Evolutionary conservation across 306 rosid species (phyloP), one percentile per base, ranked within the genome.

Genomic region (Chamaecrista fasciculata): DNA sequence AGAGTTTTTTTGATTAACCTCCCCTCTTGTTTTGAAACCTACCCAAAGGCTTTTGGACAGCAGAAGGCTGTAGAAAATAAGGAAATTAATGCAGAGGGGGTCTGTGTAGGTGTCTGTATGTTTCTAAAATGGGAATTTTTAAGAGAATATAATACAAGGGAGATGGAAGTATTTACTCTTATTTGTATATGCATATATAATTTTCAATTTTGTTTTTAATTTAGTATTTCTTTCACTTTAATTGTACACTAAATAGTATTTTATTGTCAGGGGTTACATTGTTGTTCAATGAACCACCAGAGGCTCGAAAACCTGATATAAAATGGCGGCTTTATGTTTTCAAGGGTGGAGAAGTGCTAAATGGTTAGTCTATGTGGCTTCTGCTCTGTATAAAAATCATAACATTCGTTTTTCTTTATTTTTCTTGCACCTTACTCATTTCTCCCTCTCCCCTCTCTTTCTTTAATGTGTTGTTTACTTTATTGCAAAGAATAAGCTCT

Each of bases 301-400:
- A 94, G 52, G 98, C 90, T 44, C 80, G 91, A 66, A 84, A 85
- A 72, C 98, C 98, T 73, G 77, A 76, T 64, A n/a, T 90, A 69
- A 88, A 87, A 75, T 94, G 98, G 98, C 83, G 99, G 58, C 95
- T 94, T 44, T 94, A 94, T 86, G 97, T 94, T 71, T 94, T 94
- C 75, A 94, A 91, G 96, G 88, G 69, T 62, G 99, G 99, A 28
- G 99, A 94, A 94, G 92, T 78, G 66, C 81, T 94, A 66, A 80
- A 87, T 62, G 99, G 99, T 79, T 75, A 83, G 87, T 71, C 43
- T 82, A 39, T 49, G 16, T 24, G 42, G n/a, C 72, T 36, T 62
- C 7, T 57, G 42, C 34, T 31, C 40, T 57, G 26, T 51, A 55
- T 19, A 39, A 70, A 20, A 21, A n/a, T 72, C 19, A 42, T 75